A percentile compares a stretch with the other conserved stretches of the same genome.
Conservation (phyloP, 225 moss, liverwort and hornwort species). For the Neckera pumila region DNA sequence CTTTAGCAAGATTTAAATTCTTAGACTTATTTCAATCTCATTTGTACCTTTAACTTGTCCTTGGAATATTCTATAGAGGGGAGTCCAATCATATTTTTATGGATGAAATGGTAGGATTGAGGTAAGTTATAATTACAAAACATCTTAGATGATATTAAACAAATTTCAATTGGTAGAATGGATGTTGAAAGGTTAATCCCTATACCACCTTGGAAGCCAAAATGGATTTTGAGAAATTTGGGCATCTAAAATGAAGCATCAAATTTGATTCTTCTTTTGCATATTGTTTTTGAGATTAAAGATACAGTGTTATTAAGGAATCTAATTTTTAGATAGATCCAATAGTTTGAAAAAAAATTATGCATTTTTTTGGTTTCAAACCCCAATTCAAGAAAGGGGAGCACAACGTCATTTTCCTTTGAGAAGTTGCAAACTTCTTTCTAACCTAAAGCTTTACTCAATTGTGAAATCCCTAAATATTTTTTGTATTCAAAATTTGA, state of each 20-base stretch:
- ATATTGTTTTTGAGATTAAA: neutral
- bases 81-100: neutral
- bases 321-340: neutral
- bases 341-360: neutral
- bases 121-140: neutral
- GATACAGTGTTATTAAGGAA: no score
- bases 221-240: neutral
- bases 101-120: neutral
- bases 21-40: neutral
- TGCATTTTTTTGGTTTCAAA: neutral
- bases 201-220: neutral
- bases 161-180: neutral
- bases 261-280: neutral
- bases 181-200: accelerated
- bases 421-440: neutral
- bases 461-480: neutral
- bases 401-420: neutral
- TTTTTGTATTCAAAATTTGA: neutral
- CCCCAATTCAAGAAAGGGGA: neutral
- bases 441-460: neutral
- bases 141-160: neutral
- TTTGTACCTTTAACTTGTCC: neutral
- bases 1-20: no score
- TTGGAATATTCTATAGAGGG: no score
- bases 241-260: no score